Conservation (phyloP, 768 basidiomycete genomes). For the Russula olivacea region DNA sequence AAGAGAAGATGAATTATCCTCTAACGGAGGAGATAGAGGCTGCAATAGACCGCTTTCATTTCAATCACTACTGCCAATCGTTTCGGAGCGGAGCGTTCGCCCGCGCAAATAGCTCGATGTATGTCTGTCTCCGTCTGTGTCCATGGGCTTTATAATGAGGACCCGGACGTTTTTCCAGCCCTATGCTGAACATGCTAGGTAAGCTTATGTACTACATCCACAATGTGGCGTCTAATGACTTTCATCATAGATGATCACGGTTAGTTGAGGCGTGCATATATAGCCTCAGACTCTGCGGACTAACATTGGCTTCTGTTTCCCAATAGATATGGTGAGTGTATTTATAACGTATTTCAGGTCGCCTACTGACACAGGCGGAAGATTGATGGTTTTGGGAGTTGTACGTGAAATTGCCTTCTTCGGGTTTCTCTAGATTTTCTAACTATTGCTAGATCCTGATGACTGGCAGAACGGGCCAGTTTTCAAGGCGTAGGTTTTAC, state of each 20-base stretch:
- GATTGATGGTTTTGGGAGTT: conserved; percentile 84
- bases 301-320: neutral
- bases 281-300: neutral
- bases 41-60: conserved; percentile 83
- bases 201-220: conserved; percentile 26
- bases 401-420: conserved; percentile 39
- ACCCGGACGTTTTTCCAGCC: conserved; percentile 37
- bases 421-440: conserved; percentile 7
- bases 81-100: conserved; percentile 90
- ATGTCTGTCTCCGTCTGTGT: conserved; percentile 32
- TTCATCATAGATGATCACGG: conserved; percentile 65
- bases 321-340: conserved; percentile 12
- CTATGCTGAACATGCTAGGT: conserved; percentile 87
- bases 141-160: neutral
- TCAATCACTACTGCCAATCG: conserved; percentile 83
- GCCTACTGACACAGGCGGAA: conserved; percentile 26
- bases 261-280: conserved; percentile 32
- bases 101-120: conserved; percentile 87
- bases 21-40: conserved; percentile 65
- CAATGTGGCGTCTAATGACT: neutral
- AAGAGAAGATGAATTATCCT: conserved; percentile 51
- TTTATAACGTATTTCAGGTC: neutral
- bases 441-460: conserved; percentile 59
- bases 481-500: conserved; percentile 51
- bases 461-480: conserved; percentile 67